Conservation (phyloP, 2,329 filamentous ascomycete species). For the Ophiostoma sp. region DNA sequence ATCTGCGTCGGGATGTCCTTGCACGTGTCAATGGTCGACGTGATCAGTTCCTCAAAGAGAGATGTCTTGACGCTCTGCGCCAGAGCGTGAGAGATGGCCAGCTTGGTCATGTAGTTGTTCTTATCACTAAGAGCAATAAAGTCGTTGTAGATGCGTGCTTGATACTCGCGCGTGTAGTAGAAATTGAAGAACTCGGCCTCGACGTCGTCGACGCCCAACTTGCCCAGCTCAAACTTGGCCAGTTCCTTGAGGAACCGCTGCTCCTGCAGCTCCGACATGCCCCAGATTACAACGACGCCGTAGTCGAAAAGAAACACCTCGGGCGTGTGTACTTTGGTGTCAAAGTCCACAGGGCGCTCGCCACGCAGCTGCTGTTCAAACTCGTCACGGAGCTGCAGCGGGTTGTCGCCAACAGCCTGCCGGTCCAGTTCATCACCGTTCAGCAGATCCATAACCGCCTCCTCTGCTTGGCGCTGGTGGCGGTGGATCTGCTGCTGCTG, state of each 20-base stretch:
- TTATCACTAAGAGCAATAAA: conserved; percentile 95
- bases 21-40: conserved; percentile 86
- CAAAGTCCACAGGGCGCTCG: conserved; percentile 58
- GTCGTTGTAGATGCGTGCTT: conserved; percentile 98
- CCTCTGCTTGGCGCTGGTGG: conserved; percentile 18
- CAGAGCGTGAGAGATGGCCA: conserved; percentile 91
- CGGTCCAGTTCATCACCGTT: conserved; percentile 22
- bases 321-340: conserved; percentile 82
- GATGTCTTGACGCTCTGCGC: conserved; percentile 97
- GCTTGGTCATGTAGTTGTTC: conserved; percentile 95
- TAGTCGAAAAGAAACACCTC: conserved; percentile 97
- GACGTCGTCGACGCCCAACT: conserved; percentile 79
- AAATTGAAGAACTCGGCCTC: conserved; percentile 99
- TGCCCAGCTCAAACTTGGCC: conserved; percentile 87
- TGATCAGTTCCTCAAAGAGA: conserved; percentile 90
- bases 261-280: conserved; percentile 88
- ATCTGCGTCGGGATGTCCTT: conserved; percentile 92
- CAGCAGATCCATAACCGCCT: conserved; percentile 18
- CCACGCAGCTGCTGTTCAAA: conserved; percentile 24
- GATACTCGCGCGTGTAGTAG: conserved; percentile 97
- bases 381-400: conserved; percentile 22
- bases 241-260: conserved; percentile 89
- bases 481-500: conserved; percentile 31
- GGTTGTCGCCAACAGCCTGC: conserved; percentile 11
- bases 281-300: conserved; percentile 96